These are phyloP conservation scores for Parafenestella ontariensis DNA, from an alignment of 2,329 filamentous ascomycete genomes.

Conservation along the genomic window DNA sequence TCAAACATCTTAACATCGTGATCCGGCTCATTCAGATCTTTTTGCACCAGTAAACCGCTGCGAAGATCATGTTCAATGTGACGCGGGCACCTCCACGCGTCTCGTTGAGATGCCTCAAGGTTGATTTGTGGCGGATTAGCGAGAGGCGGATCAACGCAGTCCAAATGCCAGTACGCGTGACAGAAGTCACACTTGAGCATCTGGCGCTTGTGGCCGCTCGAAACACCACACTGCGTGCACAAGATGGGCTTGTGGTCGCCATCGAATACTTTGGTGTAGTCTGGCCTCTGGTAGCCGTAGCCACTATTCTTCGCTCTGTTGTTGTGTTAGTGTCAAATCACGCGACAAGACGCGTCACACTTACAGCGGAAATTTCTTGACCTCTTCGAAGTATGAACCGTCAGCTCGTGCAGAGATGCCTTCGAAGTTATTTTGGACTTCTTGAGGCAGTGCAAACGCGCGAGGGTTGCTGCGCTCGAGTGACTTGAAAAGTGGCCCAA, in stretches of 20 bases:
- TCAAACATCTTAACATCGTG: slow-evolving; percentile 41
- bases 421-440: slow-evolving; percentile 78
- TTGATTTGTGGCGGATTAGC: slow-evolving; percentile 73
- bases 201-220: slow-evolving; percentile 68
- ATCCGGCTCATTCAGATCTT: slow-evolving; percentile 39
- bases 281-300: slow-evolving; percentile 50
- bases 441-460: slow-evolving; percentile 72
- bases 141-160: slow-evolving; percentile 86
- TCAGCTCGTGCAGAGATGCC: slow-evolving; percentile 78
- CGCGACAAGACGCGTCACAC: slow-evolving; percentile 45
- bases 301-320: slow-evolving; percentile 48
- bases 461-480: slow-evolving; percentile 74
- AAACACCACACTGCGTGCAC: slow-evolving; percentile 76
- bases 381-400: slow-evolving; percentile 80
- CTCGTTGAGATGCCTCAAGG: slow-evolving; percentile 62
- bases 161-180: slow-evolving; percentile 84
- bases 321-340: slow-evolving; percentile 35
- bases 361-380: slow-evolving; percentile 65
- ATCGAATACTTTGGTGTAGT: slow-evolving; percentile 70
- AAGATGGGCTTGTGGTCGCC: slow-evolving; percentile 76
- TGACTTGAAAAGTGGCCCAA: slow-evolving; percentile 69
- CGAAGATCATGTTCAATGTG: slow-evolving; percentile 79
- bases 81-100: slow-evolving; percentile 86
- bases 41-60: slow-evolving; percentile 40
- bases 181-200: slow-evolving; percentile 90